Base-by-base conservation (phyloP, 139 green algal genomes). In the Dunaliella primolecta region DNA sequence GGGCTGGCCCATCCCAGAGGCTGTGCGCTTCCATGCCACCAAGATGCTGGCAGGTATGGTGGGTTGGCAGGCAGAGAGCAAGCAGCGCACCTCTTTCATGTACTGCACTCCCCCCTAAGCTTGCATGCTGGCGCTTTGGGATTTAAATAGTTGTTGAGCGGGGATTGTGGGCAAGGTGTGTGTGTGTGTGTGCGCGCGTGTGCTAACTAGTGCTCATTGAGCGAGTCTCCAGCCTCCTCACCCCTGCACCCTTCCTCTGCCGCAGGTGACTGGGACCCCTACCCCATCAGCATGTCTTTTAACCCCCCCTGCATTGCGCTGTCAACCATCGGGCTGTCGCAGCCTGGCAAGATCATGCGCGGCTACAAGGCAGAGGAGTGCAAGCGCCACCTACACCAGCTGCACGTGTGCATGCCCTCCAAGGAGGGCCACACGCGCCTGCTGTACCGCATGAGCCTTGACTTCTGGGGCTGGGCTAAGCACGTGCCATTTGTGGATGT, bases 241-340 rank as follows among this genome's bases (percentile, higher is more conserved):
- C 30, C 0, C 55, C 2, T 64, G 46, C 46, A 64, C 46, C 46
- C 15, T 64, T 64, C 70, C 11, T 81, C 74, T 33, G 34, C 88
- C 82, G 88, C 2, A 1, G 97, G 97, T 75, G 88, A 93, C 80
- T 99, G 97, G 97, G 94, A 99, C 82, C 97, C 97, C 21, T 99
- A 99, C 91, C 97, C 97, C 33, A 99, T 99, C 72, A 90, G 97
- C 86, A 99, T 99, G 97, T 90, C 92, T 35, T 99, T 99, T 88
- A 88, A 97, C 82, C 94, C 97, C 36, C 97, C 97, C 1, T 98
- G 96, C 91, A 95, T 98, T 86, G 92, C 94, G 1, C 38, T 98
- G 34, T 97, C 92, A 11, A 91, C 89, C 25, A 99, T 99, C 80
- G 97, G 97, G 36, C 88, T 99, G 74, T 88, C 89, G 32, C 91